Conservation (phyloP, 768 basidiomycete genomes). For the Auriculariales sp. region DNA sequence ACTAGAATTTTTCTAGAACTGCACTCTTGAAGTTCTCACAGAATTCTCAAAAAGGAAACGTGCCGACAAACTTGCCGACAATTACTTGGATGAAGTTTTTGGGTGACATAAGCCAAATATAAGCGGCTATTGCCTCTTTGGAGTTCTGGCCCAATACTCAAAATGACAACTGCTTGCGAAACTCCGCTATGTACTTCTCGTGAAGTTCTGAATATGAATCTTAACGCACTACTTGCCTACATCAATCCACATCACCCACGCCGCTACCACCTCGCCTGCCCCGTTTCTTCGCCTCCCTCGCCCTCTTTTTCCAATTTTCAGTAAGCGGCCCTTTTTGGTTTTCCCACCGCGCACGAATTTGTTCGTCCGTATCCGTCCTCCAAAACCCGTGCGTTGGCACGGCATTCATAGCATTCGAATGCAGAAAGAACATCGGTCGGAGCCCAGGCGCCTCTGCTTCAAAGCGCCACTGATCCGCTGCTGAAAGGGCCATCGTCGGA, state of each 20-base stretch:
- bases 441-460: neutral
- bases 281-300: slow-evolving; percentile 60
- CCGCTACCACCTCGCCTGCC: slow-evolving; percentile 35
- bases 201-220: too few species aligned
- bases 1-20: too few species aligned
- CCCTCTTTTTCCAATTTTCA: slow-evolving; percentile 61
- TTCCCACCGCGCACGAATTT: slow-evolving; percentile 37
- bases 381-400: neutral
- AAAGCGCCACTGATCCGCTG: neutral
- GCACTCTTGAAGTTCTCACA: too few species aligned
- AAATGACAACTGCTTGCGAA: too few species aligned
- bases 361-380: neutral
- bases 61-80: too few species aligned
- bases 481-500: neutral
- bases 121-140: too few species aligned
- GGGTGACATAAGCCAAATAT: too few species aligned
- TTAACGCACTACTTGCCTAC: too few species aligned
- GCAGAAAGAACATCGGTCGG: neutral
- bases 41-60: too few species aligned
- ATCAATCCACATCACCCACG: slow-evolving; percentile 13
- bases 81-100: too few species aligned
- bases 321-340: slow-evolving; percentile 52
- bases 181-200: too few species aligned
- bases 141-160: too few species aligned
- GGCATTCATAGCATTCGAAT: neutral